Conservation (phyloP, 257 asterid species). For the Forsythia suspensa region DNA sequence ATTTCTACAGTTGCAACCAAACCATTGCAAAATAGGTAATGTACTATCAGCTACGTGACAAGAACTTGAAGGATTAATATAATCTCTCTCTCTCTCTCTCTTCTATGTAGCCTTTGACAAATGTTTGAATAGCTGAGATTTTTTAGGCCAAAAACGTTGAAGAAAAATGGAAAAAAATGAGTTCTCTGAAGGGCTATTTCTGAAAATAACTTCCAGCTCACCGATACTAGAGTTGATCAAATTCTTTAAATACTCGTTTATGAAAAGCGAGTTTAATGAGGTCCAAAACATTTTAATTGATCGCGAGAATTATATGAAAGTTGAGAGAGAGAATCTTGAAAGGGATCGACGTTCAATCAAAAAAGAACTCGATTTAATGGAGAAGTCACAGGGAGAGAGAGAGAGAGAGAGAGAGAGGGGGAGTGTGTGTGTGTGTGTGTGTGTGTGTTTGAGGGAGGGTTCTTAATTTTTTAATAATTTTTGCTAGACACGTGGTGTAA, state of each 20-base stretch:
- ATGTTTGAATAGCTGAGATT: not conserved
- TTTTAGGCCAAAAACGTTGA: not conserved
- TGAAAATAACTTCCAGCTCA: not conserved
- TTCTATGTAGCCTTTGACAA: not conserved
- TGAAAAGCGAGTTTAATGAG: conserved; percentile 23
- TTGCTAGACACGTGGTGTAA: too few relatives aligned
- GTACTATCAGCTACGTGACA: too few relatives aligned
- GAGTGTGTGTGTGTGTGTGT: too few relatives aligned
- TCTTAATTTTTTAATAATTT: too few relatives aligned
- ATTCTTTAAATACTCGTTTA: conserved; percentile 23
- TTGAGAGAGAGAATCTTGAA: conserved; percentile 26
- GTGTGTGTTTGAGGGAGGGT: too few relatives aligned
- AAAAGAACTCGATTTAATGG: conserved; percentile 7
- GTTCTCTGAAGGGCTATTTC: not conserved
- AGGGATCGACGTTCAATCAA: conserved; percentile 10
- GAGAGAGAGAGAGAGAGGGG: too few relatives aligned
- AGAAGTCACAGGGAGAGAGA: not conserved
- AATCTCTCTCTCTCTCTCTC: too few relatives aligned
- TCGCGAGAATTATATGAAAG: conserved; percentile 26
- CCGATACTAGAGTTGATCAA: conserved; percentile 34
- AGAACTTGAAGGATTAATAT: too few relatives aligned
- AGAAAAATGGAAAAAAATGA: conserved; percentile 12
- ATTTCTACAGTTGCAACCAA: too few relatives aligned
- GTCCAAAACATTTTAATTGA: conserved; percentile 28
- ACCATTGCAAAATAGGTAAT: too few relatives aligned